phyloP scores from a whole-genome alignment of 2,329 filamentous ascomycete genomes.

The Periglandula ipomoeae region DNA sequence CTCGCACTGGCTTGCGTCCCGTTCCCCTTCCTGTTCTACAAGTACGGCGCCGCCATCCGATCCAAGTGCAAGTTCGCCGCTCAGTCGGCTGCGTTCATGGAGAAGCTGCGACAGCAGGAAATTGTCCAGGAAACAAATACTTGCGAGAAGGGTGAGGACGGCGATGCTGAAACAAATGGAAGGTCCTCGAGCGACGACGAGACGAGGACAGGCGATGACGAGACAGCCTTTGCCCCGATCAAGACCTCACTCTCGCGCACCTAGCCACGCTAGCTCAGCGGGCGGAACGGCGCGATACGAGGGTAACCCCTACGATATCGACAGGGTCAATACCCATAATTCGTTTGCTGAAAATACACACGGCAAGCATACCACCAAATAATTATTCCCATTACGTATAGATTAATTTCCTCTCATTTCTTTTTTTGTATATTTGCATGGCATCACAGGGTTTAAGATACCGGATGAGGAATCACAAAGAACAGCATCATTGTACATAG shows the following conservation, averaged over 20 bases:
- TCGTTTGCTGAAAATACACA: not conserved
- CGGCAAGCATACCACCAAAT: not conserved
- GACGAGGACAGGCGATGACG: not conserved
- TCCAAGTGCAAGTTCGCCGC: conserved; percentile 8
- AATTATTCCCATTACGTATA: not conserved
- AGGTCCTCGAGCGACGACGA: not conserved
- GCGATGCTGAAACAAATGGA: not conserved
- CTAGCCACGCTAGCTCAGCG: not conserved
- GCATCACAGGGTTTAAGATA: not conserved
- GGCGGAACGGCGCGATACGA: not conserved
- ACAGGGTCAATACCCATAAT: conserved; percentile 4
- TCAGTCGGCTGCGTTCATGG: conserved; percentile 7
- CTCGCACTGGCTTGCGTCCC: conserved; percentile 27
- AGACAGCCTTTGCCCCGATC: not conserved
- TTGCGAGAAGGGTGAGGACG: not conserved
- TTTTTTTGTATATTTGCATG: not conserved
- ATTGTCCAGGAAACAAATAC: not conserved
- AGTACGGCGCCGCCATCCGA: conserved; percentile 27
- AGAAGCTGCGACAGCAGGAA: conserved; percentile 5
- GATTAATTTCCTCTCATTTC: not conserved
- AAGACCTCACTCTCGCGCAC: not conserved
- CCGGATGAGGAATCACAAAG: not conserved
- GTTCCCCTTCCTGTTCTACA: conserved; percentile 27
- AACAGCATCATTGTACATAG: not conserved
- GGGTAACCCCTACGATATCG: conserved; percentile 7